A percentile compares a stretch with the other conserved stretches of the same genome.
These are phyloP conservation scores for Ricinus communis DNA, from an alignment of 345 rosid genomes.

Conservation along the genomic window DNA sequence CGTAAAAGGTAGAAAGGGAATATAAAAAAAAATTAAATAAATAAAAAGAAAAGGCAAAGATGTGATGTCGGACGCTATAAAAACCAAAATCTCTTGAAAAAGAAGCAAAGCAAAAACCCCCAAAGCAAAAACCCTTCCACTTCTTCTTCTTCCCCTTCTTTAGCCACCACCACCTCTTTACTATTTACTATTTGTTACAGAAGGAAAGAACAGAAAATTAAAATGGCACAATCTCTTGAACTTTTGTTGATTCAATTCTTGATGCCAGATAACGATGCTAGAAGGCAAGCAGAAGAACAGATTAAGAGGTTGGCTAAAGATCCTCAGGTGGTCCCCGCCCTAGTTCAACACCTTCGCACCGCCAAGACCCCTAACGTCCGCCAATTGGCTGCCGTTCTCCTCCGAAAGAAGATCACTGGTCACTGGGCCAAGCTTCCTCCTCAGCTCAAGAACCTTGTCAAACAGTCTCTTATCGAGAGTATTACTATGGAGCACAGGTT, in stretches of 20 bases:
- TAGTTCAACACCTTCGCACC: slow-evolving; percentile 94
- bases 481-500: slow-evolving; percentile 94
- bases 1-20: no score
- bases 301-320: slow-evolving; percentile 93
- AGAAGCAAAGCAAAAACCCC: background rate
- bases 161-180: no score
- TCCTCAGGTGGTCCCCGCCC: slow-evolving; percentile 97
- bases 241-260: slow-evolving; percentile 86
- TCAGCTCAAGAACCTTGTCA: slow-evolving; percentile 74
- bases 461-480: slow-evolving; percentile 86
- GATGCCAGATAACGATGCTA: slow-evolving; percentile 99
- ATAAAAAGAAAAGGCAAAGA: no score
- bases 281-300: slow-evolving; percentile 98
- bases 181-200: background rate
- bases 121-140: slow-evolving; percentile 1
- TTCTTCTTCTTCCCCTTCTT: background rate
- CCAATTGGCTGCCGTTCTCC: slow-evolving; percentile 98
- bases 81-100: no score
- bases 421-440: slow-evolving; percentile 98
- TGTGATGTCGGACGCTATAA: no score
- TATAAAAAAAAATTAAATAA: no score
- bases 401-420: slow-evolving; percentile 96
- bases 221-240: slow-evolving; percentile 93
- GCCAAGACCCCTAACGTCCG: slow-evolving; percentile 99
- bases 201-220: background rate